Percentiles rank a stretch among this genome's conserved stretches.
phyloP scores from a whole-genome alignment of 2,329 filamentous ascomycete genomes.

The Tolypocladium nubicola region DNA sequence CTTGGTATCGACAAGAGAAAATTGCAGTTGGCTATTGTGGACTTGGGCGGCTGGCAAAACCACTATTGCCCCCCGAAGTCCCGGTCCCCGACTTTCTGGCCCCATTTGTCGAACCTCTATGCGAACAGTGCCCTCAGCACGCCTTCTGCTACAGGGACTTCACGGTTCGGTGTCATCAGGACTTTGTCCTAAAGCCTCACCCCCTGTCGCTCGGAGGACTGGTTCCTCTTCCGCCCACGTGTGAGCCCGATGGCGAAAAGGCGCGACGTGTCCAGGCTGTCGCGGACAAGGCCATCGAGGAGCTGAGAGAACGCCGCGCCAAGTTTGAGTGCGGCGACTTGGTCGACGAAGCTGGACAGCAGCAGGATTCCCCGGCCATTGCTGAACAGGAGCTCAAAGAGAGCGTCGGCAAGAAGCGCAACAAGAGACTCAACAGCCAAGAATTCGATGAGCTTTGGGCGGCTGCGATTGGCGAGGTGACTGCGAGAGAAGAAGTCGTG shows the following conservation, averaged over 20 bases:
- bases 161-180: conserved; percentile 69
- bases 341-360: conserved; percentile 48
- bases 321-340: conserved; percentile 83
- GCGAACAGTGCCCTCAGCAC: conserved; percentile 82
- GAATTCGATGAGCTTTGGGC: conserved; percentile 89
- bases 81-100: conserved; percentile 62
- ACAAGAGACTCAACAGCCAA: conserved; percentile 71
- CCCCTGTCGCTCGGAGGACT: conserved; percentile 73
- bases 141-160: conserved; percentile 79
- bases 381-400: conserved; percentile 68
- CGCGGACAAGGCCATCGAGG: conserved; percentile 77
- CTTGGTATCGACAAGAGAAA: conserved; percentile 91
- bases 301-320: conserved; percentile 74
- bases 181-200: conserved; percentile 78
- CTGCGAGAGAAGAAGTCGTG: conserved; percentile 49
- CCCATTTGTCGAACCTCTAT: conserved; percentile 63
- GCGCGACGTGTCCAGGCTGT: conserved; percentile 77
- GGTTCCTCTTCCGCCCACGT: conserved; percentile 78
- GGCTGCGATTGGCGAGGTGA: conserved; percentile 63
- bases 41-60: conserved; percentile 53
- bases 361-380: conserved; percentile 45
- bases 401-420: conserved; percentile 62
- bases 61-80: conserved; percentile 36
- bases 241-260: conserved; percentile 91
- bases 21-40: conserved; percentile 93